Conservation (phyloP, 1,284 basidiomycete genomes). For the Ustilago esculenta region DNA sequence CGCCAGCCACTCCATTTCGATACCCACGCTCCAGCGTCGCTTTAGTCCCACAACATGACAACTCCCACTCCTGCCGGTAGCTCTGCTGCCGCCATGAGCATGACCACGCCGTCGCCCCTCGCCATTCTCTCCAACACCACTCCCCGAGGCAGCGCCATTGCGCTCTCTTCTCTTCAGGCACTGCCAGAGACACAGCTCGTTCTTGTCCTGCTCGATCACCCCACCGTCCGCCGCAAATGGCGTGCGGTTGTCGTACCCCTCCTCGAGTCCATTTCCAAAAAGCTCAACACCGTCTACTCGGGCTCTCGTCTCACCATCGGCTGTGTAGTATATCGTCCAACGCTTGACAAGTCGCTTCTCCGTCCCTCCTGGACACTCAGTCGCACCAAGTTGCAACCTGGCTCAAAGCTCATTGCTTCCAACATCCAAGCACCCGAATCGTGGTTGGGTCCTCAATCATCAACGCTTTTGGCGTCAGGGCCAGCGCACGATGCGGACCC, state of each 20-base stretch:
- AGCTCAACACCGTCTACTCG: conserved; percentile 28
- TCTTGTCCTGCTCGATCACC: conserved; percentile 39
- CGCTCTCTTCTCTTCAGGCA: conserved; percentile 30
- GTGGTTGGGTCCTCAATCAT: conserved; percentile 18
- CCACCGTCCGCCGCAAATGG: conserved; percentile 33
- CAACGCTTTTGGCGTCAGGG: not conserved
- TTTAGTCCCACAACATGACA: conserved; percentile 13
- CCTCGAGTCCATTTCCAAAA: conserved; percentile 30
- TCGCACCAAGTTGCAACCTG: conserved; percentile 19
- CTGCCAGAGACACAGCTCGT: conserved; percentile 44
- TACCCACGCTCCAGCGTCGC: too few species aligned
- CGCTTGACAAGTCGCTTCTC: conserved; percentile 29
- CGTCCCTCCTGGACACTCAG: conserved; percentile 26
- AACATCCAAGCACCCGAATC: conserved; percentile 13
- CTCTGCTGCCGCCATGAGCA: conserved; percentile 17
- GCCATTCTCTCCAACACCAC: conserved; percentile 31
- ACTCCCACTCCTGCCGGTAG: conserved; percentile 33
- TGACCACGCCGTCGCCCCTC: conserved; percentile 39
- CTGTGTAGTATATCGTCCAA: conserved; percentile 34
- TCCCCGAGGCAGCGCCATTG: conserved; percentile 24
- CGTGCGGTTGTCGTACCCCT: conserved; percentile 29
- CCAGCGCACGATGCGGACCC: conserved; percentile 5
- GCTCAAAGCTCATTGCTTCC: conserved; percentile 32
- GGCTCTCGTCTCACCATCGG: conserved; percentile 40
- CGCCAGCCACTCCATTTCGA: not conserved